Conservation (phyloP, 2,329 filamentous ascomycete species). For the Cryphonectria naterciae region DNA sequence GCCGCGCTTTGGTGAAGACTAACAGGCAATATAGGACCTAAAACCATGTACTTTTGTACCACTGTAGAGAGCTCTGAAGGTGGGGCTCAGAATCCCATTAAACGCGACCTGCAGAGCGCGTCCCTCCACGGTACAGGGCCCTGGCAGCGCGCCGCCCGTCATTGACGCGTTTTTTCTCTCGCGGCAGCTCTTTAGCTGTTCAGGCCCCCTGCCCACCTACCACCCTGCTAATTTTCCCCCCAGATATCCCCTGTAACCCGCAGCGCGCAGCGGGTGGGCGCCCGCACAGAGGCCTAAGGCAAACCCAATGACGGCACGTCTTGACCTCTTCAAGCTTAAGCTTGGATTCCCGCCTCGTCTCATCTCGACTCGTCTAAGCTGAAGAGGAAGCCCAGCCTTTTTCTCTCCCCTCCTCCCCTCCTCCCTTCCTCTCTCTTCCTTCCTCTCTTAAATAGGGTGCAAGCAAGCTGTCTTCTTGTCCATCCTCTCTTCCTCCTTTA, state of each 20-base stretch:
- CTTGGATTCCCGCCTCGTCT: slow-evolving; percentile 9
- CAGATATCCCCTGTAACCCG: slow-evolving; percentile 6
- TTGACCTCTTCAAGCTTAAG: slow-evolving; percentile 8
- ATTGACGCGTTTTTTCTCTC: slow-evolving; percentile 18
- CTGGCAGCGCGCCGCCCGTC: slow-evolving; percentile 5
- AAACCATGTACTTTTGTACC: background rate
- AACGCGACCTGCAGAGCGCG: slow-evolving; percentile 25
- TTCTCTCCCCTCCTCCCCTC: background rate
- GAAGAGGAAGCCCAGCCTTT: slow-evolving; percentile 9
- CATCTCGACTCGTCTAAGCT: slow-evolving; percentile 7
- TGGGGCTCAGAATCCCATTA: slow-evolving; percentile 19
- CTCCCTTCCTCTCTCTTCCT: background rate
- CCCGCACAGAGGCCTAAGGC: slow-evolving; percentile 7
- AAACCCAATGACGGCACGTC: slow-evolving; percentile 18
- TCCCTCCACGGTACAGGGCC: slow-evolving; percentile 10
- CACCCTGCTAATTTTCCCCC: background rate
- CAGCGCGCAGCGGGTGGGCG: background rate
- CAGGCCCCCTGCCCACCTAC: background rate
- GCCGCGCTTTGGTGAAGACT: background rate
- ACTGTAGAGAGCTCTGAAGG: background rate
- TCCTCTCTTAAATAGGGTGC: slow-evolving; percentile 15
- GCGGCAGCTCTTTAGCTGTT: background rate
- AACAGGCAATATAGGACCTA: background rate
- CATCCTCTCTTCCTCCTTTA: background rate
- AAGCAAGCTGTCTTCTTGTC: slow-evolving; percentile 5